A percentile compares a stretch with the other conserved stretches of the same genome.
Evolutionary conservation across 2,329 filamentous ascomycete genomes (phyloP).

Genomic region (Aspergillus sp.): DNA sequence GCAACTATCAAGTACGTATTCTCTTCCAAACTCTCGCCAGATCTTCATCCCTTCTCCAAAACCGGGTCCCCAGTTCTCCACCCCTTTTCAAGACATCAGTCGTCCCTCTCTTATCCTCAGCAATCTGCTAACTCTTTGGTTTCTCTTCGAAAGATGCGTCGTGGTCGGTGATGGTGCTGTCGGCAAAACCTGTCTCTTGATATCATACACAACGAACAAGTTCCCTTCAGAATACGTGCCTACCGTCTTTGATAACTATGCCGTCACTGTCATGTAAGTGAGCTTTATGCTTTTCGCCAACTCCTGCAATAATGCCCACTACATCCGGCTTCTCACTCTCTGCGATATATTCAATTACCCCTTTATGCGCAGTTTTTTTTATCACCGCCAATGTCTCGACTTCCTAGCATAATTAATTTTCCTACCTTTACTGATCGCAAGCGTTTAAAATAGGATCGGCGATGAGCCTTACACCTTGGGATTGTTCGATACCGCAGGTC

Average conservation of each 20-base stretch:
- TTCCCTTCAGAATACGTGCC: constrained; percentile 99
- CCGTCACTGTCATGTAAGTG: constrained; percentile 97
- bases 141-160: constrained; percentile 69
- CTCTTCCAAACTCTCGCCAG: constrained; percentile 3
- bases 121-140: constrained; percentile 21
- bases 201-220: constrained; percentile 99
- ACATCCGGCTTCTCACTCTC: not conserved
- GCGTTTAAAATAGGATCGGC: constrained; percentile 71
- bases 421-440: constrained; percentile 8
- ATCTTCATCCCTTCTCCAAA: constrained; percentile 9
- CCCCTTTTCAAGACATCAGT: constrained; percentile 11
- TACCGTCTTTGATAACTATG: constrained; percentile 99
- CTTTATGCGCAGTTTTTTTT: not conserved
- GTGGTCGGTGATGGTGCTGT: constrained; percentile 99
- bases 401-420: not conserved
- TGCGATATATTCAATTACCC: not conserved
- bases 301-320: not conserved
- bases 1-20: constrained; percentile 62
- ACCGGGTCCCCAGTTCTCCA: not conserved
- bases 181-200: constrained; percentile 97
- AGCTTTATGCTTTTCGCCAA: constrained; percentile 1
- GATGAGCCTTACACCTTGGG: constrained; percentile 98
- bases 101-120: constrained; percentile 10
- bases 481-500: constrained; percentile 96
- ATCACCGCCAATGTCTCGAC: not conserved